These are phyloP conservation scores for Termitomyces sp. DNA, from an alignment of 768 basidiomycete species.

Conservation along the genomic window DNA sequence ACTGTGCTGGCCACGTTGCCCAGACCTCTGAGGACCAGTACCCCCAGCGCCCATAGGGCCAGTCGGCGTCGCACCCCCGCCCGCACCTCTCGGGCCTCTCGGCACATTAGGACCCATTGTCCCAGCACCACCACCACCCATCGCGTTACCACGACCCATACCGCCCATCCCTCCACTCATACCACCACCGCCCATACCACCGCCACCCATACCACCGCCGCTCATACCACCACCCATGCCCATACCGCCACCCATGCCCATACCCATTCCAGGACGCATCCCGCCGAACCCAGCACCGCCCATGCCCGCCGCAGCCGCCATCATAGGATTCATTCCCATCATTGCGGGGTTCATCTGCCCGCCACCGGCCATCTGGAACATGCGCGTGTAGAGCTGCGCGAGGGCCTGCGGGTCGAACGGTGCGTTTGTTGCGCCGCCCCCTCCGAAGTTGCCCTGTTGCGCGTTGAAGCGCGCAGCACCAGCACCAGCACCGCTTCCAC, in stretches of 20 bases:
- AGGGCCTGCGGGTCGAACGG: constrained; percentile 93
- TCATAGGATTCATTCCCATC: constrained; percentile 45
- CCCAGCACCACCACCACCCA: constrained; percentile 40
- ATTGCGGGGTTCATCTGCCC: constrained; percentile 57
- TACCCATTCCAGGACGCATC: constrained; percentile 33
- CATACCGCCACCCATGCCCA: constrained; percentile 34
- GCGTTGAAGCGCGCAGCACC: constrained; percentile 21
- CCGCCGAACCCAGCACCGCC: constrained; percentile 12
- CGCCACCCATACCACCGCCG: constrained; percentile 30
- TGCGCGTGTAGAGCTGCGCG: constrained; percentile 90
- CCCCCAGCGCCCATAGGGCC: constrained; percentile 46
- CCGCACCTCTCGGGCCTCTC: constrained; percentile 61
- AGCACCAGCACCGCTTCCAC: constrained; percentile 6
- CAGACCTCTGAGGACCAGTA: constrained; percentile 68
- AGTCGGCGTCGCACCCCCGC: constrained; percentile 40
- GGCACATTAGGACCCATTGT: constrained; percentile 60
- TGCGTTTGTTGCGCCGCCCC: constrained; percentile 39
- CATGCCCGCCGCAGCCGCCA: constrained; percentile 14
- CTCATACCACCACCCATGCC: constrained; percentile 41
- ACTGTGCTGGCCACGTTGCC: constrained; percentile 74
- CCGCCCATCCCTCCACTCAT: constrained; percentile 38
- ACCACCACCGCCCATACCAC: constrained; percentile 36
- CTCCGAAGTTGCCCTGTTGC: constrained; percentile 41
- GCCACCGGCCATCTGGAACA: constrained; percentile 82
- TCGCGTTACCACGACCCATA: constrained; percentile 35